Percentiles rank a stretch among this genome's conserved stretches.
Evolutionary conservation across 2,329 filamentous ascomycete species (phyloP).

Genomic region (Aspergillus sp.): DNA sequence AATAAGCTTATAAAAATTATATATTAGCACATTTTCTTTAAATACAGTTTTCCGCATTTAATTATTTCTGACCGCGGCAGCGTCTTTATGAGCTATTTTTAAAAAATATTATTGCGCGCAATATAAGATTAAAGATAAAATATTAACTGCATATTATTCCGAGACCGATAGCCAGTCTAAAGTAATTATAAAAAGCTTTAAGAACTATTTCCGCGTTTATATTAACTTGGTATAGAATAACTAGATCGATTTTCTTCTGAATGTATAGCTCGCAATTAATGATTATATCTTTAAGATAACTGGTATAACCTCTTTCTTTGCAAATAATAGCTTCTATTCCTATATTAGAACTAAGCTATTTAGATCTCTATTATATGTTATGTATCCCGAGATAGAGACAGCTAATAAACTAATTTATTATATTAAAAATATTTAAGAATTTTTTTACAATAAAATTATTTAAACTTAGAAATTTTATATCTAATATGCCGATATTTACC

Average conservation of each 20-base stretch:
- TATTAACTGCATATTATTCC: not conserved
- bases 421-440: not conserved
- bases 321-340: not conserved
- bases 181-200: not conserved
- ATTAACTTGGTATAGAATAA: not conserved
- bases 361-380: not conserved
- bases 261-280: not conserved
- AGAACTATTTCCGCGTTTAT: not conserved
- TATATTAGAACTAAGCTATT: not conserved
- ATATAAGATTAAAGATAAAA: not conserved
- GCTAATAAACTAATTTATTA: not conserved
- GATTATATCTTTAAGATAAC: not conserved
- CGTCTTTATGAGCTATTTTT: not conserved
- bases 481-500: not conserved
- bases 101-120: not conserved
- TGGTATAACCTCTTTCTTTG: not conserved
- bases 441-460: not conserved
- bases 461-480: not conserved
- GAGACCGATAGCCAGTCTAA: not conserved
- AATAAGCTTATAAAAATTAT: too few species aligned
- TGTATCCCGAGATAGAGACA: not conserved
- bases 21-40: not conserved
- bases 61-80: not conserved
- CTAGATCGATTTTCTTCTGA: not conserved
- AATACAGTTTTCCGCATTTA: not conserved